These are phyloP conservation scores for Phytophthora pistaciae DNA, from an alignment of 352 stramenopile species.

Conservation along the genomic window DNA sequence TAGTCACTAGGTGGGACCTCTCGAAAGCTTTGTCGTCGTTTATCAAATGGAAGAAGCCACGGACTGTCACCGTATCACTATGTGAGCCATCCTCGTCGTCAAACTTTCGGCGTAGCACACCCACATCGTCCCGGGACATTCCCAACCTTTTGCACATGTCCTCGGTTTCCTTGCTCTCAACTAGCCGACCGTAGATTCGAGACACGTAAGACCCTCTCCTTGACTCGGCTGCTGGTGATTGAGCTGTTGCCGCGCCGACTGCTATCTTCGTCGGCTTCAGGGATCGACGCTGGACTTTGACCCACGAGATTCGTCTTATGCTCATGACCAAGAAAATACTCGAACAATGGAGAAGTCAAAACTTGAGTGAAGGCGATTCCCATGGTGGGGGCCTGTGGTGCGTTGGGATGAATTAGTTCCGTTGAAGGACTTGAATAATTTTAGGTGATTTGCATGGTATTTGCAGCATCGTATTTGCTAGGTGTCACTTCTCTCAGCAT, in stretches of 20 bases:
- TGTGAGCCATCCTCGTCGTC: constrained; percentile 43
- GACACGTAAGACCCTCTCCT: constrained; percentile 18
- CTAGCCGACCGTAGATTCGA: constrained; percentile 11
- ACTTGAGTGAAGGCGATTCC: background rate
- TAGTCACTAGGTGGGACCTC: constrained; percentile 50
- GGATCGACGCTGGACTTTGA: constrained; percentile 26
- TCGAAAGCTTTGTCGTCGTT: constrained; percentile 44
- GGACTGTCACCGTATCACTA: constrained; percentile 49
- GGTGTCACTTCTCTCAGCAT: background rate
- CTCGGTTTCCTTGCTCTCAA: constrained; percentile 42
- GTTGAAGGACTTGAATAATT: constrained; percentile 8
- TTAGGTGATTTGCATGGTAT: constrained; percentile 6
- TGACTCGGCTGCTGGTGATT: background rate
- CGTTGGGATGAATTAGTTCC: constrained; percentile 5
- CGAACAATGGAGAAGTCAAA: background rate
- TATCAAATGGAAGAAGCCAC: constrained; percentile 69
- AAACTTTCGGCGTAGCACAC: constrained; percentile 43
- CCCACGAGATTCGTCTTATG: constrained; percentile 23
- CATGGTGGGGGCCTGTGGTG: background rate
- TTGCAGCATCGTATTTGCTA: background rate
- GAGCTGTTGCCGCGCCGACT: constrained; percentile 8
- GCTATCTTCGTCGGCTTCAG: constrained; percentile 30
- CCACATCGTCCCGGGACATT: constrained; percentile 44
- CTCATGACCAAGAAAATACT: constrained; percentile 16
- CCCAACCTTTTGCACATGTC: constrained; percentile 43